Percentiles rank a stretch among this genome's conserved stretches.
Conservation (phyloP, 257 asterid genomes). For the Scutellaria barbata region DNA sequence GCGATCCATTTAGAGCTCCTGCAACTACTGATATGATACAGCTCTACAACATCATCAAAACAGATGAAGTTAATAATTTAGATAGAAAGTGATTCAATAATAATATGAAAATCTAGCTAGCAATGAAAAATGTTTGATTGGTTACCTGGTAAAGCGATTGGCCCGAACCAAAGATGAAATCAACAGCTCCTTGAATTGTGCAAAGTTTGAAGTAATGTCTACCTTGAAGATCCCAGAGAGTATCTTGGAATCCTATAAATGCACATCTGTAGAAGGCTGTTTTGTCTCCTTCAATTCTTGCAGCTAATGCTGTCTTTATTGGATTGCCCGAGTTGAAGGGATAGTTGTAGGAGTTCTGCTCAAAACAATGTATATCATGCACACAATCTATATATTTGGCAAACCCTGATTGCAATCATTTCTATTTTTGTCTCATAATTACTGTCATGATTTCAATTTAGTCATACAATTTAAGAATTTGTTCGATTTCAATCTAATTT, state of each 20-base stretch:
- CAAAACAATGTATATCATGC: too few species aligned
- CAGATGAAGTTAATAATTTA: too few species aligned
- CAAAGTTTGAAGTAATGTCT: constrained; percentile 67
- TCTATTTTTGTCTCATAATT: too few species aligned
- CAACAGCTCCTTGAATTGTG: constrained; percentile 68
- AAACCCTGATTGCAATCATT: too few species aligned
- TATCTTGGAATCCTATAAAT: constrained; percentile 72
- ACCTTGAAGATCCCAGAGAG: constrained; percentile 74
- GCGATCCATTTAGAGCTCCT: constrained; percentile 27
- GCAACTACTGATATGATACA: constrained; percentile 60
- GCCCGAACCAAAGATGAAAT: constrained; percentile 81
- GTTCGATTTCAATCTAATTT: too few species aligned
- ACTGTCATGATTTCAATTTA: too few species aligned
- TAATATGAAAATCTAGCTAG: too few species aligned
- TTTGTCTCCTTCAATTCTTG: constrained; percentile 59
- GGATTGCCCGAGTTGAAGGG: constrained; percentile 44
- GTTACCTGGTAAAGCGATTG: constrained; percentile 55
- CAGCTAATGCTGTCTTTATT: constrained; percentile 56
- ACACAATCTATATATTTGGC: too few species aligned
- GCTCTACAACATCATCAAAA: constrained; percentile 37
- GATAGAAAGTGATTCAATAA: too few species aligned
- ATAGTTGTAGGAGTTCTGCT: constrained; percentile 66
- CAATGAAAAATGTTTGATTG: too few species aligned
- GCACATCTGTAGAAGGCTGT: constrained; percentile 53
- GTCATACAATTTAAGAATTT: too few species aligned